phyloP scores from a whole-genome alignment of 768 basidiomycete species.

The Mycena vitilis region DNA sequence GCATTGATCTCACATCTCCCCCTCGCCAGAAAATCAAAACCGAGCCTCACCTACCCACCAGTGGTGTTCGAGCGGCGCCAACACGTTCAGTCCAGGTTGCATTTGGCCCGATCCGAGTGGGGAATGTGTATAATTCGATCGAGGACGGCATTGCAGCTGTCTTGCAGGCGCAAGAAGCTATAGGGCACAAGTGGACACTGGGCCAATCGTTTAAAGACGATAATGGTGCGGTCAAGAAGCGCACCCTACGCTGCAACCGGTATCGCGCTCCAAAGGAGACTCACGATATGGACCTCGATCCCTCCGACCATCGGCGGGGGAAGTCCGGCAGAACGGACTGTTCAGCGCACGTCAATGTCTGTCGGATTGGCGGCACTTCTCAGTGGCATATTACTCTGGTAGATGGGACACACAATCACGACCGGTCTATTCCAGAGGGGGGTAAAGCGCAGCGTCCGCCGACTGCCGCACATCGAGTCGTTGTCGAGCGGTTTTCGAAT shows the following conservation, averaged over 20 bases:
- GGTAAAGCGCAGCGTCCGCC: conserved; percentile 34
- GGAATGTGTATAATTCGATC: background rate
- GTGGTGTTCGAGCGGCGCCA: no score
- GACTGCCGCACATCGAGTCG: conserved; percentile 34
- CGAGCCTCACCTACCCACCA: no score
- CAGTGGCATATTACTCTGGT: conserved; percentile 33
- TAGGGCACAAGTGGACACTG: conserved; percentile 17
- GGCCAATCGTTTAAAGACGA: background rate
- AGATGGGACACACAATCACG: conserved; percentile 43
- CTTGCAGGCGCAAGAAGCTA: background rate
- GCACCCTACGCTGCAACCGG: conserved; percentile 22
- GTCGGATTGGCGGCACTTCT: background rate
- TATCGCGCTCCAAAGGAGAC: conserved; percentile 5
- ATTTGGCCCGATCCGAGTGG: background rate
- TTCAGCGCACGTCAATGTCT: conserved; percentile 38
- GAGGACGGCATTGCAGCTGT: background rate
- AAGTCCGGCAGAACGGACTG: conserved; percentile 31
- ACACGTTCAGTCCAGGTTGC: background rate
- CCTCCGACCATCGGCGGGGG: conserved; percentile 21
- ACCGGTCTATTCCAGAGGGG: conserved; percentile 36
- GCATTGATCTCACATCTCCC: no score
- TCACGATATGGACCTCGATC: conserved; percentile 22
- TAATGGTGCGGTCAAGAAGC: background rate
- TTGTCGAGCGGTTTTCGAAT: conserved; percentile 26
- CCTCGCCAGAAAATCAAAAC: background rate